Percentiles rank a stretch among this genome's conserved stretches.
These are phyloP conservation scores for Didymella pinodella DNA, from an alignment of 2,329 filamentous ascomycete genomes.

Conservation along the genomic window DNA sequence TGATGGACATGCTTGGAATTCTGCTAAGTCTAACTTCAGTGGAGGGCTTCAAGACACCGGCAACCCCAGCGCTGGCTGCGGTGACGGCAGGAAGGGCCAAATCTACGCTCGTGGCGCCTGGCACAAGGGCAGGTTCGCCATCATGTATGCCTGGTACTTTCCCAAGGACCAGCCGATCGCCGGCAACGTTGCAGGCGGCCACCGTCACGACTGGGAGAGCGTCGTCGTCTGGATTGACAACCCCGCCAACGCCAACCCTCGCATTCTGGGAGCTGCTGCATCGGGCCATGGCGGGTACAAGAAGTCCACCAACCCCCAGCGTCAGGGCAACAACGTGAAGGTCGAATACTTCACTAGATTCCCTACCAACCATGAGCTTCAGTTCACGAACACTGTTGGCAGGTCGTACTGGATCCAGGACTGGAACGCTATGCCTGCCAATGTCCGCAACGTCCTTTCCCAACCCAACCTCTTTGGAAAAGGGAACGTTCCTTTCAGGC, in stretches of 20 bases:
- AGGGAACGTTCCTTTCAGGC: conserved; percentile 58
- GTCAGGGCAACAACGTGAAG: conserved; percentile 54
- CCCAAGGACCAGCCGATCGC: conserved; percentile 55
- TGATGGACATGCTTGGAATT: too few species aligned
- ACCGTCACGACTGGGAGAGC: conserved; percentile 63
- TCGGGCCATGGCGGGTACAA: conserved; percentile 59
- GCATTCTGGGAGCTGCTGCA: conserved; percentile 58
- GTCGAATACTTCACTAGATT: conserved; percentile 58
- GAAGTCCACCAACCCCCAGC: conserved; percentile 35
- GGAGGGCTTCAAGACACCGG: conserved; percentile 55
- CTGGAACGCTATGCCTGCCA: conserved; percentile 55
- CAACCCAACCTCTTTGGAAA: conserved; percentile 50
- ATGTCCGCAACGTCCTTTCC: conserved; percentile 51
- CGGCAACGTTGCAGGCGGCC: conserved; percentile 53
- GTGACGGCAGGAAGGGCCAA: conserved; percentile 55
- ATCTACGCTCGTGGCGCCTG: conserved; percentile 56
- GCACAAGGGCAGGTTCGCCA: conserved; percentile 53
- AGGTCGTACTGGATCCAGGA: conserved; percentile 44
- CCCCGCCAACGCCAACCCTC: conserved; percentile 47
- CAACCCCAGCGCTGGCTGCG: conserved; percentile 50
- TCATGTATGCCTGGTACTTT: conserved; percentile 62
- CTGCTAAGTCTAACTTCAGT: conserved; percentile 33
- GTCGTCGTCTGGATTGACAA: conserved; percentile 58
- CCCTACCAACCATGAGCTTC: conserved; percentile 56
- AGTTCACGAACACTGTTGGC: conserved; percentile 24